These are phyloP conservation scores for Aspergillus sp. DNA, from an alignment of 2,329 filamentous ascomycete species.

Conservation along the genomic window DNA sequence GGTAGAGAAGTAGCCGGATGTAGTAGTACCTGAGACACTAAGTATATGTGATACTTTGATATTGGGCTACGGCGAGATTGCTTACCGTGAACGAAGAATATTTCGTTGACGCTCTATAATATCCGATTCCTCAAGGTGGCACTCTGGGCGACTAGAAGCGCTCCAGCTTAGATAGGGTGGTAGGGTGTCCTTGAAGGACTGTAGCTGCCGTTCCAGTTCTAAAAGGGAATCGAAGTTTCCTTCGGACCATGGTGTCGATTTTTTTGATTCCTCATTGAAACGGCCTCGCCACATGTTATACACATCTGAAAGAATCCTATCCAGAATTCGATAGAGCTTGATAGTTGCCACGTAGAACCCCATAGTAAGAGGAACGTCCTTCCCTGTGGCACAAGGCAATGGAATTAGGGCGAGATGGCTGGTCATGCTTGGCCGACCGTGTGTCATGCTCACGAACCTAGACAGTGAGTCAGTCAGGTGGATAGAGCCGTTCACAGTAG, in stretches of 20 bases:
- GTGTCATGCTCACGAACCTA: slow-evolving; percentile 44
- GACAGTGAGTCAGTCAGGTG: too few species aligned
- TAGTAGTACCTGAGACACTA: slow-evolving; percentile 31
- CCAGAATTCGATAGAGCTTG: slow-evolving; percentile 34
- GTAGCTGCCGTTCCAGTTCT: slow-evolving; percentile 30
- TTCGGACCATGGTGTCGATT: neutral
- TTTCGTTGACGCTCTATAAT: slow-evolving; percentile 27
- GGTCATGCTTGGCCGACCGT: slow-evolving; percentile 38
- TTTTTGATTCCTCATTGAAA: slow-evolving; percentile 5
- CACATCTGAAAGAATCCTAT: slow-evolving; percentile 37
- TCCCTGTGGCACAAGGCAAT: slow-evolving; percentile 19
- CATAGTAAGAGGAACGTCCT: slow-evolving; percentile 22
- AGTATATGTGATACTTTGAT: neutral
- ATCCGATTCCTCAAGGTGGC: neutral
- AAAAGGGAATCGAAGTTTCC: slow-evolving; percentile 28
- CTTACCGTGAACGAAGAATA: slow-evolving; percentile 32
- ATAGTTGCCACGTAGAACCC: slow-evolving; percentile 31
- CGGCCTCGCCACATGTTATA: slow-evolving; percentile 34
- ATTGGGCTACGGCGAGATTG: neutral
- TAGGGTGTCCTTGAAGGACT: slow-evolving; percentile 25
- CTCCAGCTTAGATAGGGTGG: slow-evolving; percentile 30
- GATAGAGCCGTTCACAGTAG: too few species aligned
- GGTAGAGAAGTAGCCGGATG: slow-evolving; percentile 36
- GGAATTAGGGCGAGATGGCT: slow-evolving; percentile 30
- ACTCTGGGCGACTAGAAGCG: neutral